Conservation (phyloP, 768 basidiomycete species). For the Neoboletus magnificus region DNA sequence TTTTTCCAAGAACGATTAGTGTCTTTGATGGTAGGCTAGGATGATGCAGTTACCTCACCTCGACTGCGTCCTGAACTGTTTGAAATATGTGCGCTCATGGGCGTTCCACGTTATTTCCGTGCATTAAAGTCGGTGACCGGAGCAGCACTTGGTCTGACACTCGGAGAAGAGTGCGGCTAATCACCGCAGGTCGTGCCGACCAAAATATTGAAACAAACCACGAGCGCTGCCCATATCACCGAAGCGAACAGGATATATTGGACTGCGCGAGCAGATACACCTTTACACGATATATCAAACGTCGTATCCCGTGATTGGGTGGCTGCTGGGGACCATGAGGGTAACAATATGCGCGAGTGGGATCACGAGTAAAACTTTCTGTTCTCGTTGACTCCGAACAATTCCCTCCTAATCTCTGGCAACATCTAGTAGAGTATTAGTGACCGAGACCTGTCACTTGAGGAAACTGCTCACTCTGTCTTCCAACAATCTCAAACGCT, state of each 20-base stretch:
- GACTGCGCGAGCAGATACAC: neutral
- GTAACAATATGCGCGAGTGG: neutral
- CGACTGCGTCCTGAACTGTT: neutral
- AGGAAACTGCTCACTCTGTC: slow-evolving; percentile 64
- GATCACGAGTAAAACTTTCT: slow-evolving; percentile 80
- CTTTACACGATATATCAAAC: neutral
- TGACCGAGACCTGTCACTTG: neutral
- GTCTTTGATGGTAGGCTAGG: neutral
- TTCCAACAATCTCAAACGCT: slow-evolving; percentile 83
- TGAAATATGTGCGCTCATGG: neutral
- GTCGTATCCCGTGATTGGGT: neutral
- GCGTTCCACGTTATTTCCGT: neutral
- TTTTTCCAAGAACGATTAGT: neutral
- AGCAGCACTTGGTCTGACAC: neutral
- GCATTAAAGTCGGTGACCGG: neutral
- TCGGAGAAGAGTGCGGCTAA: too few relatives aligned
- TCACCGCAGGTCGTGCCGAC: neutral
- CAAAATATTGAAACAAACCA: neutral
- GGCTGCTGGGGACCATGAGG: neutral
- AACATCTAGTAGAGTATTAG: slow-evolving; percentile 69
- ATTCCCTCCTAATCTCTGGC: slow-evolving; percentile 85
- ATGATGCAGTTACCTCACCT: neutral
- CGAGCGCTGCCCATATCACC: neutral
- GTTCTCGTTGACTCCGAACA: slow-evolving; percentile 90
- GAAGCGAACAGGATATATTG: neutral